Conservation (phyloP, 106 monocot genomes). For the Platanthera guangdongensis region DNA sequence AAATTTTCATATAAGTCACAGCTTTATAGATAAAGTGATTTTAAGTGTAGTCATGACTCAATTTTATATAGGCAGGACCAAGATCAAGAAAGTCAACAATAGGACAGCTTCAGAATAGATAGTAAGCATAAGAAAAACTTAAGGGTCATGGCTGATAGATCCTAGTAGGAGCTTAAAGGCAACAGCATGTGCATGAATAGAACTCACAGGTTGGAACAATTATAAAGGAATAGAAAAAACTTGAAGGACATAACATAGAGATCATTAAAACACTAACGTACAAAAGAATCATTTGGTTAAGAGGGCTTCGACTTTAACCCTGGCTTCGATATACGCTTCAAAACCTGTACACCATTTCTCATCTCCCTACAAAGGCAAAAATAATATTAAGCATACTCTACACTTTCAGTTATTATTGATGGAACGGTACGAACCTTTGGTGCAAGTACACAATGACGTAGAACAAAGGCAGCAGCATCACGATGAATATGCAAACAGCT, state of each 20-base stretch:
- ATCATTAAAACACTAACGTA: background rate
- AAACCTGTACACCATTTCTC: slow-evolving; percentile 46
- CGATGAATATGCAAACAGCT: slow-evolving; percentile 56
- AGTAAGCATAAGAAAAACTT: background rate
- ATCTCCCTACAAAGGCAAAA: slow-evolving; percentile 43
- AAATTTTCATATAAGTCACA: no score
- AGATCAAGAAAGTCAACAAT: background rate
- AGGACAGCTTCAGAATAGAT: background rate
- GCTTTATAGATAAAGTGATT: no score
- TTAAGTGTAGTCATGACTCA: no score
- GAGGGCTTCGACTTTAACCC: slow-evolving; percentile 63
- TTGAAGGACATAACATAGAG: background rate
- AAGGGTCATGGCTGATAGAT: no score
- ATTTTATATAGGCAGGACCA: no score
- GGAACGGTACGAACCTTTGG: slow-evolving; percentile 41
- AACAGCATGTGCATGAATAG: background rate
- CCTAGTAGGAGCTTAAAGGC: no score
- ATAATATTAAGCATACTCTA: background rate
- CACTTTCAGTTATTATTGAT: background rate
- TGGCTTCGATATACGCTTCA: slow-evolving; percentile 73
- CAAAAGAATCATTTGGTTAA: slow-evolving; percentile 21
- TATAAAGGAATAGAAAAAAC: background rate
- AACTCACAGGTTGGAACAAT: background rate
- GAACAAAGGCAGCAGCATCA: slow-evolving; percentile 84
- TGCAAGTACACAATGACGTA: slow-evolving; percentile 76